Evolutionary conservation across 2,329 filamentous ascomycete species (phyloP).

Genomic region (Pestalotiopsis sp.): DNA sequence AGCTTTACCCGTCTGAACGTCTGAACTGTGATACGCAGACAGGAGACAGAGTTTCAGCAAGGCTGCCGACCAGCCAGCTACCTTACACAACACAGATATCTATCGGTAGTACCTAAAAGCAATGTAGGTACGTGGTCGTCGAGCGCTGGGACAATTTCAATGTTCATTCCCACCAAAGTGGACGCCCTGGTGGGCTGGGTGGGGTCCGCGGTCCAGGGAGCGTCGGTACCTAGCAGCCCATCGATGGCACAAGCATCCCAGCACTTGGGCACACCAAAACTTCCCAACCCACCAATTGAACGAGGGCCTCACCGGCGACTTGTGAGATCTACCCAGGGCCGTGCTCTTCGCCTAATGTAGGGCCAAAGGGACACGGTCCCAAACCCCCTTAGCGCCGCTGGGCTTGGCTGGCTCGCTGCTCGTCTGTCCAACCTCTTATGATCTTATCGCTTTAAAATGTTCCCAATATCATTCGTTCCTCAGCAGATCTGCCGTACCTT

Average conservation of each 20-base stretch:
- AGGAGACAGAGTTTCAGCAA: too few relatives aligned
- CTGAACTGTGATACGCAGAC: too few relatives aligned
- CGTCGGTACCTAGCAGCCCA: background rate
- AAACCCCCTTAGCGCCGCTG: background rate
- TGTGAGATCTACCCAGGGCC: background rate
- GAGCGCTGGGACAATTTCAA: background rate
- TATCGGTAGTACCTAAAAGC: background rate
- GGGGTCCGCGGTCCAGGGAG: background rate
- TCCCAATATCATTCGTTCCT: background rate
- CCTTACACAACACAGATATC: background rate
- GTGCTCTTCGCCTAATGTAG: background rate
- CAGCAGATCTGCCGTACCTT: background rate
- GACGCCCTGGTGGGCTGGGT: background rate
- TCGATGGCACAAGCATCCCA: background rate
- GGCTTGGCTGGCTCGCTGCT: background rate
- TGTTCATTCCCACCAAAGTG: background rate
- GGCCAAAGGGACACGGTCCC: background rate
- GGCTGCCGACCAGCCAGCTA: background rate
- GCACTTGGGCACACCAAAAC: background rate
- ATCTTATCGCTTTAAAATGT: background rate
- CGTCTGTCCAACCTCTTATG: background rate
- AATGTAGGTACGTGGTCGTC: too few relatives aligned
- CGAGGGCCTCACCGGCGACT: too few relatives aligned
- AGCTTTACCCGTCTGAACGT: background rate
- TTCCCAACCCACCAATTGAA: too few relatives aligned